These are phyloP conservation scores for Mallotus japonicus DNA, from an alignment of 441 rosid species.

Conservation along the genomic window DNA sequence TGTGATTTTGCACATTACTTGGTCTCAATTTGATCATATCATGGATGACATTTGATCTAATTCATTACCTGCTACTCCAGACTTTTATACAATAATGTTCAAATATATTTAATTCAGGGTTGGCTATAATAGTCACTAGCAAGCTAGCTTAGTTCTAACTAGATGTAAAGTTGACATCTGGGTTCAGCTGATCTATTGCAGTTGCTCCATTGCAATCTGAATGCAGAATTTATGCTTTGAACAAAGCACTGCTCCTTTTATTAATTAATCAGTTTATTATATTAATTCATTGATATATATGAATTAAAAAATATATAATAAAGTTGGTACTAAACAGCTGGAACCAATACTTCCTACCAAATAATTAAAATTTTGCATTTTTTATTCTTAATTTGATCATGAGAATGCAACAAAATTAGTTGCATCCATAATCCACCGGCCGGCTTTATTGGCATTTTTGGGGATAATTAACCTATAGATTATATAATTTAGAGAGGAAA, in stretches of 20 bases:
- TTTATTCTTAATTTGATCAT: neutral
- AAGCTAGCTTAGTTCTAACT: too few species aligned
- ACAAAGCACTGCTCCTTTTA: neutral
- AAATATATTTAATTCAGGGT: too few species aligned
- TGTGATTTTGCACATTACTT: neutral
- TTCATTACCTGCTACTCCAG: neutral
- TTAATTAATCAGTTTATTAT: neutral
- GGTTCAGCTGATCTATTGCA: neutral
- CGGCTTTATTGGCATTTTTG: neutral
- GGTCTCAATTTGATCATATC: neutral
- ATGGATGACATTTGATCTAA: conserved; percentile 9
- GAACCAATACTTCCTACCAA: conserved; percentile 12
- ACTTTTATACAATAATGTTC: too few species aligned
- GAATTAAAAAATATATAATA: neutral
- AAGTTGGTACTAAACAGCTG: conserved; percentile 9
- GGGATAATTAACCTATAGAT: neutral
- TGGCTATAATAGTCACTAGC: too few species aligned
- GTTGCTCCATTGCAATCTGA: neutral
- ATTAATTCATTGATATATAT: too few species aligned
- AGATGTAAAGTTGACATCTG: neutral
- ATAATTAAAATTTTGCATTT: neutral
- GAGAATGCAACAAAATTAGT: neutral
- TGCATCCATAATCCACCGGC: conserved; percentile 8
- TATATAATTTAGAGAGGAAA: neutral
- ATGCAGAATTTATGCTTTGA: neutral